Evolutionary conservation across 768 basidiomycete species (phyloP).

Genomic region (Pilatotrama ljubarskyi): DNA sequence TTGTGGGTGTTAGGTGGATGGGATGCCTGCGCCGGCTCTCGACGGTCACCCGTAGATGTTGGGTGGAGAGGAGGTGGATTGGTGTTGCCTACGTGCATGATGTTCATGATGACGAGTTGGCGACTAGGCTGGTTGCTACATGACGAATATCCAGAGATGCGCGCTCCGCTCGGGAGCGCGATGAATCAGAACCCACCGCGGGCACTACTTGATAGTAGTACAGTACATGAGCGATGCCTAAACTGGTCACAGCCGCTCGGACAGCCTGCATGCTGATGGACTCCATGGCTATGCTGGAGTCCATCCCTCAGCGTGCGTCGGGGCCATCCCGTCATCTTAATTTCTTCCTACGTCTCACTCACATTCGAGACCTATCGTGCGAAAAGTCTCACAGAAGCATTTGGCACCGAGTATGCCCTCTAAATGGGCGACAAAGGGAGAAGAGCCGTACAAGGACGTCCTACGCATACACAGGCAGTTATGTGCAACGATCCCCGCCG

Average conservation of each 20-base stretch:
- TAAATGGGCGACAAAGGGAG: not conserved
- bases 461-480: not conserved
- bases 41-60: not conserved
- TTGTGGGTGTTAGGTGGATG: not conserved
- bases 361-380: too few species aligned
- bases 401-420: slow-evolving; percentile 3
- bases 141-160: not conserved
- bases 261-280: too few species aligned
- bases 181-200: too few species aligned
- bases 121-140: not conserved
- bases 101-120: slow-evolving; percentile 4
- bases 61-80: not conserved
- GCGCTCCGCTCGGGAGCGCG: not conserved
- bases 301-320: too few species aligned
- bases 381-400: not conserved
- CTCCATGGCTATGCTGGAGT: too few species aligned
- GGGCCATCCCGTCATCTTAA: too few species aligned
- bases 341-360: too few species aligned
- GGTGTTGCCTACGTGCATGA: not conserved
- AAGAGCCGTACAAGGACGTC: not conserved
- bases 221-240: too few species aligned
- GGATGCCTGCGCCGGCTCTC: not conserved
- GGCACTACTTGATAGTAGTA: too few species aligned
- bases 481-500: too few species aligned
- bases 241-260: too few species aligned